A percentile compares a stretch with the other conserved stretches of the same genome.
Evolutionary conservation across 2,329 filamentous ascomycete species (phyloP).

Genomic region (Colletotrichum liaoningense): DNA sequence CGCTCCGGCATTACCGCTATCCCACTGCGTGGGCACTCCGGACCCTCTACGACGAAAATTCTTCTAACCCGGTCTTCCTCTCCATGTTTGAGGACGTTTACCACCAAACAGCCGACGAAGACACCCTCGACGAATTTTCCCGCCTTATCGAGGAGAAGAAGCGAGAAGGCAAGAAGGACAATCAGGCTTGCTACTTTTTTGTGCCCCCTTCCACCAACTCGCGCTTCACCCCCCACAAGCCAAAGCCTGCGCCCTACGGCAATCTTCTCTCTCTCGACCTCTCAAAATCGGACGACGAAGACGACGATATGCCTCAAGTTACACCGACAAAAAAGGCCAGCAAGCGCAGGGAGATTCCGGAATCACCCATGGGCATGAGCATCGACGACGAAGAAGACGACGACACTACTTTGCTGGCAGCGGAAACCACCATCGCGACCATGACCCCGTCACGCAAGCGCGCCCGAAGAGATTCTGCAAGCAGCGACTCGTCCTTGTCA

Average conservation of each 20-base stretch:
- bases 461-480: constrained; percentile 49
- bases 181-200: constrained; percentile 66
- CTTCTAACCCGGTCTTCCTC: constrained; percentile 62
- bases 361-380: constrained; percentile 14
- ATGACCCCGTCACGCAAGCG: constrained; percentile 50
- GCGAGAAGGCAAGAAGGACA: constrained; percentile 65
- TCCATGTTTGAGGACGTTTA: constrained; percentile 69
- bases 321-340: constrained; percentile 32
- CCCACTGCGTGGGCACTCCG: constrained; percentile 72
- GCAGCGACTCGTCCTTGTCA: constrained; percentile 58
- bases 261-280: constrained; percentile 57
- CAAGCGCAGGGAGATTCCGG: constrained; percentile 22
- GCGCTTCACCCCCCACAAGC: constrained; percentile 55
- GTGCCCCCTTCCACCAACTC: constrained; percentile 58
- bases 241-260: constrained; percentile 61
- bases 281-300: constrained; percentile 38
- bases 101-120: constrained; percentile 65
- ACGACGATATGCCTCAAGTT: constrained; percentile 4
- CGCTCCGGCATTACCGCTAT: constrained; percentile 66
- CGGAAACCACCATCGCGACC: neutral
- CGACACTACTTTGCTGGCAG: constrained; percentile 21
- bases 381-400: constrained; percentile 1
- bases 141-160: constrained; percentile 65
- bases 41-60: constrained; percentile 69
- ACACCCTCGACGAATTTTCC: constrained; percentile 63